Conservation (phyloP, 805 yeast species). For the Zygoascus biomembranicola region DNA sequence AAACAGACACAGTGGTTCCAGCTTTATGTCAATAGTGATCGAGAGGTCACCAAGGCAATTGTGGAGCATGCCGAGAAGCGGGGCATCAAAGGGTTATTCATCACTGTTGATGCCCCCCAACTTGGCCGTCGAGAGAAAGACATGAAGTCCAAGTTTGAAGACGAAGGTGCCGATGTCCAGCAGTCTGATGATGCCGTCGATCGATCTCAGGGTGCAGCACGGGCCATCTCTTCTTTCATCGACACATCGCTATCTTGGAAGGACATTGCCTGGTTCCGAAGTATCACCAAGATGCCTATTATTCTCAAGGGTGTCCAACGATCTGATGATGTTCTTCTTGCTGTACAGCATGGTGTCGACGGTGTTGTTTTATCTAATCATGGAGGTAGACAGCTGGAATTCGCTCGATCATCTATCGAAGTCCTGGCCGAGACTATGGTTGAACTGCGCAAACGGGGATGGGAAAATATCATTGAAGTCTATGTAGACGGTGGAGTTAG, state of each 20-base stretch:
- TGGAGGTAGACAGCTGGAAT: constrained; percentile 86
- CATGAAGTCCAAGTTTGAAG: constrained; percentile 55
- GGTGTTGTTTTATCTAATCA: constrained; percentile 85
- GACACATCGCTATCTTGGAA: constrained; percentile 61
- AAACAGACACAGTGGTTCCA: constrained; percentile 84
- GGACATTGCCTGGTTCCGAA: constrained; percentile 49
- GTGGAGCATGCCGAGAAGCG: constrained; percentile 64
- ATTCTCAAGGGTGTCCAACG: constrained; percentile 80
- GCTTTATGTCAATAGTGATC: constrained; percentile 71
- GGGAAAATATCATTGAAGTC: constrained; percentile 45
- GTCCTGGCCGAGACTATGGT: constrained; percentile 62
- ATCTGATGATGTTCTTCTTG: constrained; percentile 66
- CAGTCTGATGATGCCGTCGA: constrained; percentile 43
- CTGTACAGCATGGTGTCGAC: constrained; percentile 56
- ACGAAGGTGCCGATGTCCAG: constrained; percentile 40
- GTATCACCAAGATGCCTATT: constrained; percentile 55
- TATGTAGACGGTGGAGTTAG: constrained; percentile 72
- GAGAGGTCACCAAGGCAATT: constrained; percentile 50
- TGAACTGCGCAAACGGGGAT: constrained; percentile 38
- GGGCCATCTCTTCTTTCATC: constrained; percentile 79
- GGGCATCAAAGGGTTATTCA: constrained; percentile 74
- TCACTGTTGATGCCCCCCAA: constrained; percentile 91
- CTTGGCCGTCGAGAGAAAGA: constrained; percentile 90
- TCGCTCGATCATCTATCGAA: constrained; percentile 63
- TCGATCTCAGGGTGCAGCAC: constrained; percentile 73